These are phyloP conservation scores for Quercus aquifolioides DNA, from an alignment of 306 rosid genomes.

Conservation along the genomic window DNA sequence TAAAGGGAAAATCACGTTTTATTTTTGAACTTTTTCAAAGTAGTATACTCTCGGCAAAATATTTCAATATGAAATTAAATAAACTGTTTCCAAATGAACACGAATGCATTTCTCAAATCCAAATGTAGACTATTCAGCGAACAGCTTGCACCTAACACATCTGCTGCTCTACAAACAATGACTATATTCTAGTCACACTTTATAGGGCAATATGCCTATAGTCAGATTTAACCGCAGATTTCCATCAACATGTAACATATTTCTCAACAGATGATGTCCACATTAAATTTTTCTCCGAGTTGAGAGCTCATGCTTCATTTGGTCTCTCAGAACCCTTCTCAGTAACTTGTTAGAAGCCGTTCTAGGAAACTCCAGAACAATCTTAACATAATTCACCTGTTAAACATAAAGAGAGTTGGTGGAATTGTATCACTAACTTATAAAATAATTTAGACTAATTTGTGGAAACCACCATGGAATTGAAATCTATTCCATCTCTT, in stretches of 20 bases:
- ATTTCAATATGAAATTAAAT: no score
- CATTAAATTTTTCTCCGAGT: slow-evolving; percentile 58
- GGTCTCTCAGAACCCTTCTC: slow-evolving; percentile 80
- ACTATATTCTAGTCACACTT: no score
- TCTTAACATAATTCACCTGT: slow-evolving; percentile 65
- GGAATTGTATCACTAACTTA: neutral
- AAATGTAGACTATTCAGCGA: no score
- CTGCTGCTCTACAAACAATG: no score
- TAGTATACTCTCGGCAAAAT: no score
- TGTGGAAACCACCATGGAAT: slow-evolving; percentile 1
- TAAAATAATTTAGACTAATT: slow-evolving; percentile 1
- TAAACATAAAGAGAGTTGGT: slow-evolving; percentile 2
- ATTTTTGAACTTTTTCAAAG: no score
- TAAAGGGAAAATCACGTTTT: no score
- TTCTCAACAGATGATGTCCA: neutral
- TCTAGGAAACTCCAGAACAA: slow-evolving; percentile 71
- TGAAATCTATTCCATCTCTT: neutral
- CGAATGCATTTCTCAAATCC: no score
- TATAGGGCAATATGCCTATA: no score
- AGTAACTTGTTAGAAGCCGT: slow-evolving; percentile 77
- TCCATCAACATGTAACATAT: neutral
- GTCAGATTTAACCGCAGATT: no score
- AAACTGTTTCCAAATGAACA: no score
- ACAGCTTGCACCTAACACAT: no score
- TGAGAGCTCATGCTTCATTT: slow-evolving; percentile 59